Conservation (phyloP, 176 grass and related monocot species). For the Bonia amplexicaulis region DNA sequence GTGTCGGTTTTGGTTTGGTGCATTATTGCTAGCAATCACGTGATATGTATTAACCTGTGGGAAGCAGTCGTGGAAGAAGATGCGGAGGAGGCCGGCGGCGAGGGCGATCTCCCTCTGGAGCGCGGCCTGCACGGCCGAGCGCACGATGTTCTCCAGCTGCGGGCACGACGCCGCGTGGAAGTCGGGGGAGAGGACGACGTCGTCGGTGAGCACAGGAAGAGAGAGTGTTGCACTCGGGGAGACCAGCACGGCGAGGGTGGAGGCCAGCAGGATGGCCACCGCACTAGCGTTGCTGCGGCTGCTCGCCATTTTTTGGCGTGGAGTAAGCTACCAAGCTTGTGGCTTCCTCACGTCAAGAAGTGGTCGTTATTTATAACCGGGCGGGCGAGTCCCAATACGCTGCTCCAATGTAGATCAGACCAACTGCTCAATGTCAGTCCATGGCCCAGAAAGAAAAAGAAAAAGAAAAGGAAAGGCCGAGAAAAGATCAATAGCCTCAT, state of each 20-base stretch:
- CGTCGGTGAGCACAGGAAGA: background rate
- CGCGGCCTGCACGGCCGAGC: background rate
- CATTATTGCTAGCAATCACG: background rate
- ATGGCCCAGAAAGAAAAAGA: no score
- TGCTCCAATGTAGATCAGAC: no score
- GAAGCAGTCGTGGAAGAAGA: constrained; percentile 18
- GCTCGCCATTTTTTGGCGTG: background rate
- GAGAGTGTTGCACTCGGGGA: background rate
- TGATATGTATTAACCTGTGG: background rate
- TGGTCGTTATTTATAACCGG: background rate
- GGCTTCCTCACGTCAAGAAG: constrained; percentile 17
- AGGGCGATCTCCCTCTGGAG: background rate
- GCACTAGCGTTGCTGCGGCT: background rate
- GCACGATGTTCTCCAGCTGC: background rate
- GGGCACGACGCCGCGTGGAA: background rate
- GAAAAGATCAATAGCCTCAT: no score
- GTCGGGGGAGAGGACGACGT: background rate
- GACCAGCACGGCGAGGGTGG: background rate
- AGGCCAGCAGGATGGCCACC: background rate
- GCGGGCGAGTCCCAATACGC: no score
- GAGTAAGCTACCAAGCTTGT: background rate
- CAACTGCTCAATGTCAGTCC: no score
- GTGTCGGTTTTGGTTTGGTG: background rate
- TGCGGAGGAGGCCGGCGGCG: constrained; percentile 4
- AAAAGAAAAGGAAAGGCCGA: no score